Conservation (phyloP, 345 rosid genomes). For the Lumnitzera racemosa region DNA sequence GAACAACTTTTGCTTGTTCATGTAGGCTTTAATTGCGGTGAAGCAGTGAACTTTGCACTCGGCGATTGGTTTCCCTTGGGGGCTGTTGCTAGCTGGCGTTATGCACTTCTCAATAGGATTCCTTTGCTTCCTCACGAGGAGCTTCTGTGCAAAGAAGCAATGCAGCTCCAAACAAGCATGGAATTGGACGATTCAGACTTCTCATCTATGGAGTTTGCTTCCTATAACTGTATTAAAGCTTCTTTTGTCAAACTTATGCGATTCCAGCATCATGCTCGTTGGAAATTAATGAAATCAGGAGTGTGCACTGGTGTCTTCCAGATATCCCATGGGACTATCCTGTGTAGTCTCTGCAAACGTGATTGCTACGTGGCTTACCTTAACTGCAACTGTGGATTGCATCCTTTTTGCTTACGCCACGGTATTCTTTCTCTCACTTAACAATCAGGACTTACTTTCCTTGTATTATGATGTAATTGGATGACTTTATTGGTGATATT, state of each 20-base stretch:
- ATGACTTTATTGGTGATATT: constrained; percentile 10
- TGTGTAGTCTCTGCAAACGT: constrained; percentile 87
- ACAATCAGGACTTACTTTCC: background rate
- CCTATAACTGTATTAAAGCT: constrained; percentile 47
- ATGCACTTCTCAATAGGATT: constrained; percentile 80
- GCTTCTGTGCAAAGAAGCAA: constrained; percentile 91
- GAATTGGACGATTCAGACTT: constrained; percentile 51
- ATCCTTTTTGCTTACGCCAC: constrained; percentile 80
- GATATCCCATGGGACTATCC: constrained; percentile 51
- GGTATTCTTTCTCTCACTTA: constrained; percentile 32
- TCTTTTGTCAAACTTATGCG: constrained; percentile 79
- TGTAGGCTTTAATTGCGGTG: constrained; percentile 97
- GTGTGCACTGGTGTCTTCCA: constrained; percentile 43
- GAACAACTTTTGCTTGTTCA: background rate
- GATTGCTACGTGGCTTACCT: constrained; percentile 86
- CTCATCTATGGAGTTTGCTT: constrained; percentile 45
- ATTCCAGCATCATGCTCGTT: constrained; percentile 73
- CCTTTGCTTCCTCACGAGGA: constrained; percentile 99
- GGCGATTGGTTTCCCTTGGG: constrained; percentile 97
- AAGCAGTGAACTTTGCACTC: constrained; percentile 98
- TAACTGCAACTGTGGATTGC: constrained; percentile 58
- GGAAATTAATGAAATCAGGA: constrained; percentile 66
- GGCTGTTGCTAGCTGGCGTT: constrained; percentile 86
- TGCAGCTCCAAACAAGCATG: constrained; percentile 47
- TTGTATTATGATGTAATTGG: background rate